Evolutionary conservation across 371 early-diverging fungal species (phyloP), one percentile per base, ranked within the genome.

Genomic region (Syncephalastrum monosporum): DNA sequence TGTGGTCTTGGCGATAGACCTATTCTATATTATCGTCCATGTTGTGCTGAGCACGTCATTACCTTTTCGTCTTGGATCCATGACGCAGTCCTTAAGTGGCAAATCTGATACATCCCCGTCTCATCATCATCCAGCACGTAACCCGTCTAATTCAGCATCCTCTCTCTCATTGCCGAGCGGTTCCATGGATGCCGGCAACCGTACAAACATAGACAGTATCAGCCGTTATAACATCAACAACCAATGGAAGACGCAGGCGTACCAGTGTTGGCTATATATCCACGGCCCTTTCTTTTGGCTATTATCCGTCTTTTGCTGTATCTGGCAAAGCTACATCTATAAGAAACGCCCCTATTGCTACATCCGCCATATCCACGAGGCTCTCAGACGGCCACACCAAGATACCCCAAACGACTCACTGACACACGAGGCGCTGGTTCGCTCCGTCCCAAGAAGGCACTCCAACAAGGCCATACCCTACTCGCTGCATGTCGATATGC

Each of bases 281-380:
- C 67, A 73, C 23, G 53, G 60, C n/a, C 59, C 65, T 6, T 41
- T 73, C 1, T 73, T 69, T 49, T 73, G 74, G 74, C 55, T 65
- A 14, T 41, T 55, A 14, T 46, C 59, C n/a, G 64, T 17, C 17
- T 55, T 21, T 53, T 24, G 15, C 16, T 58, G 42, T 55, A 38
- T 27, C 2, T 46, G 47, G 47, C 24, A 25, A 42, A 14, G 16
- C 25, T 33, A 56, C 48, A 4, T 17, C 27, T 29, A 25, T 27
- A 10, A 54, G 38, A 33, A 33, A 33, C 38, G 38, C 7, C 38
- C 38, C 5, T 33, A 33, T 33, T 33, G 38, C 38, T 33, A 33
- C 8, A 33, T 33, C 10, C 38, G 38, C 7, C 38, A 33, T 33
- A 33, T 33, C 12, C 38, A 33, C 38, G 38, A 33, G 13, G 27